Evolutionary conservation across 2,329 filamentous ascomycete species (phyloP), one percentile per base, ranked within the genome.

Genomic region (Diplodia intermedia): DNA sequence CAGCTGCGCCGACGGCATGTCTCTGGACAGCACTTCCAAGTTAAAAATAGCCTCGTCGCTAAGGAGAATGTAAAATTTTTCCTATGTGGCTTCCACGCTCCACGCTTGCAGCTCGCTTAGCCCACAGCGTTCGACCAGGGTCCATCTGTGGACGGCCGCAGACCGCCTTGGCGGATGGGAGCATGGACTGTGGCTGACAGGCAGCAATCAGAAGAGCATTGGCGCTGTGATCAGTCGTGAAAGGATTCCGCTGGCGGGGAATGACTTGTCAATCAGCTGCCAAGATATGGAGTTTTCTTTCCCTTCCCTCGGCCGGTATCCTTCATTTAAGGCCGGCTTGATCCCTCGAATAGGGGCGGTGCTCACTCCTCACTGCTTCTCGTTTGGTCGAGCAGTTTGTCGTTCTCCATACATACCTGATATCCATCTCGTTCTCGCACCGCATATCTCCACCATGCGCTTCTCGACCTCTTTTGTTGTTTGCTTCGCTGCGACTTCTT

Each of bases 201-300:
- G 60, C 60, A 52, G 47, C 60, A 63, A 52, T 15, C 18, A 23
- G 33, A 23, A 23, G 40, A 9, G 11, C 31, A 36, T 33, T 49
- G 40, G 40, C 40, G 23, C n/a, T 20, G 36, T 43, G 18, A 29
- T 5, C 15, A 40, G 57, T 50, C 23, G 8, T 50, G 26, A 9
- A 20, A 61, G 47, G 60, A 52, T 26, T 49, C 57, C 40, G 40
- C 60, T 47, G 60, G 60, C 43, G 60, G 43, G 33, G 23, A 50
- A 26, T 50, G 40, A 61, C 8, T 62, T 62, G 57, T 29, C 57
- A 26, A 50, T 63, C 60, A 63, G 60, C 60, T 63, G 60, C 60
- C 60, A 63, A 63, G 60, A 20, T 6, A 63, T 26, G 43, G n/a
- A n/a, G 40, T 18, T 9, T 31, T 29, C 9, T 11, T n/a, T 33